phyloP scores from a whole-genome alignment of 148 eudicot genomes.

The Rhododendron mucronatum region DNA sequence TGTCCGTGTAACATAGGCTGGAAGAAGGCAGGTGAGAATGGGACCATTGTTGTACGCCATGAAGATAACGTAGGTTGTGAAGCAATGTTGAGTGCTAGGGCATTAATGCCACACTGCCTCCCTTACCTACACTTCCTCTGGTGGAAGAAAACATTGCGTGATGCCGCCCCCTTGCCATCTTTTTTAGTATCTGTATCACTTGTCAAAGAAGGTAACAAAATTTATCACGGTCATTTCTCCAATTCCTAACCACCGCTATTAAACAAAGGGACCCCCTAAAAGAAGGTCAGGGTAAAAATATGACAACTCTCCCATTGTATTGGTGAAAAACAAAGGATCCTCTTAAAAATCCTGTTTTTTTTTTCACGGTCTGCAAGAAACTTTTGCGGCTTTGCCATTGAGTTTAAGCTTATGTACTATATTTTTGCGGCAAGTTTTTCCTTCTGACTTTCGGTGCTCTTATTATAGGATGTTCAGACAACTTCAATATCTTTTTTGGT shows the following conservation, averaged over 20 bases:
- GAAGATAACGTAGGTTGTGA: background rate
- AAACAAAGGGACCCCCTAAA: background rate
- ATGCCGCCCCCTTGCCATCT: background rate
- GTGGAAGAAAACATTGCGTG: background rate
- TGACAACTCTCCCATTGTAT: background rate
- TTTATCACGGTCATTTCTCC: background rate
- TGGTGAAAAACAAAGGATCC: background rate
- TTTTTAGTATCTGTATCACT: background rate
- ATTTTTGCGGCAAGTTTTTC: background rate
- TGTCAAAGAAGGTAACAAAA: background rate
- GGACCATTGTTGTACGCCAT: background rate
- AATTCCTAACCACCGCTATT: background rate
- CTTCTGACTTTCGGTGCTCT: background rate
- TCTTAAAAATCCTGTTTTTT: background rate
- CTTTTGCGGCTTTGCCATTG: background rate
- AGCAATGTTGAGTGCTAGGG: background rate
- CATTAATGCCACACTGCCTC: background rate
- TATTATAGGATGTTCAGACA: background rate
- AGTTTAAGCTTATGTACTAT: background rate
- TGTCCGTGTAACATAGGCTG: background rate
- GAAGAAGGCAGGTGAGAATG: background rate
- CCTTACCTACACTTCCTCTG: background rate
- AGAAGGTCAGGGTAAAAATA: background rate
- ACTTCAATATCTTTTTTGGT: background rate
- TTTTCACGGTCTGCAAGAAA: background rate